Base-by-base conservation (phyloP, 768 basidiomycete species). In the Russula sp. region DNA sequence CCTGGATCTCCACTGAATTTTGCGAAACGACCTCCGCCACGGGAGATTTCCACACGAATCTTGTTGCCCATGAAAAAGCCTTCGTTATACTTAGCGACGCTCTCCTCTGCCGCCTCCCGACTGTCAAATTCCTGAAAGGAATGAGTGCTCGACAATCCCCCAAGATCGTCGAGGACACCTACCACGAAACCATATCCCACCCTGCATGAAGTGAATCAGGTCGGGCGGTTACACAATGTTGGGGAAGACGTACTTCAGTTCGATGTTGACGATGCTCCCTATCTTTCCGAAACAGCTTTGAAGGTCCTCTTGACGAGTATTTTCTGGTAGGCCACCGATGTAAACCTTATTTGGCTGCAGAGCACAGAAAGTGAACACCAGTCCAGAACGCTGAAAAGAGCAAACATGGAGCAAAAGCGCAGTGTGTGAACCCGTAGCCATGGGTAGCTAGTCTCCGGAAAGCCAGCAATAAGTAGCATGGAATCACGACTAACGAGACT, bases 311-410 rank as follows among this genome's bases (percentile, higher is more conserved):
- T 87, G 82, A 66, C 88, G 87, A 53, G 91, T 93, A 68, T 91
- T 82, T 76, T 91, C 89, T 66, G 91, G 92, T 64, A 94, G 82
- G 68, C 91, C 90, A 72, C 91, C 91, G 72, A 94, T 85, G 74
- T 94, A 94, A 74, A 94, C 87, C 78, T 94, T 94, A 78, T 91
- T 92, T 78, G 90, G 87, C 90, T 93, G 82, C 78, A 80, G 78
- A 79, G 81, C 80, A 83, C 77, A 84, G 53, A 51, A 80, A 75
- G 81, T 86, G 78, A 86, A 82, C 77, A 76, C 78, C 81, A 71
- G 80, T 73, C 73, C 74, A 77, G 77, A 81, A 77, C 80, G 74
- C 77, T 74, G 74, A 75, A 73, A 69, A 73, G 58, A 50, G 66
- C 4, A 58, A 62, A 61, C 20, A 20, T 49, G 72, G 79, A 78